A percentile compares a stretch with the other conserved stretches of the same genome.
These are phyloP conservation scores for Luffa aegyptiaca DNA, from an alignment of 306 rosid species.

Conservation along the genomic window DNA sequence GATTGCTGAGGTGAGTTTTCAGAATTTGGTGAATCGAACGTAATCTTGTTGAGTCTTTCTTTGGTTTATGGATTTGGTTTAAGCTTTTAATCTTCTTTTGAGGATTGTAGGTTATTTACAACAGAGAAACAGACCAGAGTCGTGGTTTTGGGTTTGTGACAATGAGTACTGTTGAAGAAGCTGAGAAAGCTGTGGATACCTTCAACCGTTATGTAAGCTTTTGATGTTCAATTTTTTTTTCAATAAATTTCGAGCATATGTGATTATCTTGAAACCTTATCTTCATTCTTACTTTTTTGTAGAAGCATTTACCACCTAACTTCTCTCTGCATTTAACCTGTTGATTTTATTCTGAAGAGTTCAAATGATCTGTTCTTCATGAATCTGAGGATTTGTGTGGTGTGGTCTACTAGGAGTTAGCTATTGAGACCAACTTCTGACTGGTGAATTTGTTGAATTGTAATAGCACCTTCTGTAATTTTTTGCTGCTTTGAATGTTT, in stretches of 20 bases:
- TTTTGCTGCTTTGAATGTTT: not conserved
- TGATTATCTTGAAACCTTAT: not conserved
- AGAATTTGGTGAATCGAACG: not conserved
- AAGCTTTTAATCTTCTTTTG: conserved; percentile 1
- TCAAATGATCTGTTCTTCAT: not conserved
- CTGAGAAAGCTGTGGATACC: conserved; percentile 61
- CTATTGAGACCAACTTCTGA: not conserved
- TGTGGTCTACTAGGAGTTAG: not conserved
- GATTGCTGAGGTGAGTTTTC: conserved; percentile 60
- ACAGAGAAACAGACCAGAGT: conserved; percentile 67
- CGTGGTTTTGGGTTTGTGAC: conserved; percentile 94
- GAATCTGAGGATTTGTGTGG: not conserved
- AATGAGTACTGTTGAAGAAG: conserved; percentile 77
- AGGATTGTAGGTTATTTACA: conserved; percentile 65
- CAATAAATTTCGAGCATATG: not conserved
- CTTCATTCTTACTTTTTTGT: not conserved
- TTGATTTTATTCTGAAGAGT: not conserved
- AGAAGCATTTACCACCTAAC: not conserved
- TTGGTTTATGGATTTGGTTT: not conserved
- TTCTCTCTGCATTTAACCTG: not conserved
- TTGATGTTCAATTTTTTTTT: not conserved
- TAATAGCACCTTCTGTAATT: not conserved
- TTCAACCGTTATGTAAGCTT: conserved; percentile 69
- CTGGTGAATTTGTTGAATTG: not conserved
- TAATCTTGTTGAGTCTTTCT: not conserved